A percentile compares a stretch with the other conserved stretches of the same genome.
These are phyloP conservation scores for Metarhizium humberi DNA, from an alignment of 2,329 filamentous ascomycete species.

Conservation along the genomic window DNA sequence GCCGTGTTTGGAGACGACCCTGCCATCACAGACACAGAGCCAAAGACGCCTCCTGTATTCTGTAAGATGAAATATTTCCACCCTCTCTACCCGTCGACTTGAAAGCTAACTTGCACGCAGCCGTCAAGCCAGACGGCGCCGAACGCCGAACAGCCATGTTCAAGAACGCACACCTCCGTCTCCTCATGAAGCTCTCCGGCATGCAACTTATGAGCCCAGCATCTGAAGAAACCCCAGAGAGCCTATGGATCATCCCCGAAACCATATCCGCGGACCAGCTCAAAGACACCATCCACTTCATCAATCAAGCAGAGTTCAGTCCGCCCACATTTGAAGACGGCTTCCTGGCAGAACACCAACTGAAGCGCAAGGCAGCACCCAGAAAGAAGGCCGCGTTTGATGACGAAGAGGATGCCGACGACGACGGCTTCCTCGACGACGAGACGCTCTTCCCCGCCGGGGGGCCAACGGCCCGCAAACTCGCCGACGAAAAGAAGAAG, in stretches of 20 bases:
- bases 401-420: slow-evolving; percentile 56
- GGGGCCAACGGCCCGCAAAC: slow-evolving; percentile 50
- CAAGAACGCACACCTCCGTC: slow-evolving; percentile 78
- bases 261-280: slow-evolving; percentile 55
- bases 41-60: slow-evolving; percentile 22
- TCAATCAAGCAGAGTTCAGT: slow-evolving; percentile 69
- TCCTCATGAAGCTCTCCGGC: slow-evolving; percentile 70
- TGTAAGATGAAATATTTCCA: slow-evolving; percentile 16
- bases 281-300: slow-evolving; percentile 57
- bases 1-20: slow-evolving; percentile 23
- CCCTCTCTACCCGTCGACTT: background rate
- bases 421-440: slow-evolving; percentile 25
- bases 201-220: slow-evolving; percentile 48
- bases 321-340: slow-evolving; percentile 72
- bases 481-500: slow-evolving; percentile 44
- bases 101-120: slow-evolving; percentile 29
- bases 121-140: slow-evolving; percentile 54
- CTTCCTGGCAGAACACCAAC: slow-evolving; percentile 62
- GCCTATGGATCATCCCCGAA: slow-evolving; percentile 69
- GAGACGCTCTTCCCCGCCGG: slow-evolving; percentile 61
- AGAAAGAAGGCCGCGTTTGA: slow-evolving; percentile 56
- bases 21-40: slow-evolving; percentile 11
- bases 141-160: slow-evolving; percentile 67
- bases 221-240: slow-evolving; percentile 63
- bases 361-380: slow-evolving; percentile 59